phyloP scores from a whole-genome alignment of 2,329 filamentous ascomycete species.

The Amauroascus niger region DNA sequence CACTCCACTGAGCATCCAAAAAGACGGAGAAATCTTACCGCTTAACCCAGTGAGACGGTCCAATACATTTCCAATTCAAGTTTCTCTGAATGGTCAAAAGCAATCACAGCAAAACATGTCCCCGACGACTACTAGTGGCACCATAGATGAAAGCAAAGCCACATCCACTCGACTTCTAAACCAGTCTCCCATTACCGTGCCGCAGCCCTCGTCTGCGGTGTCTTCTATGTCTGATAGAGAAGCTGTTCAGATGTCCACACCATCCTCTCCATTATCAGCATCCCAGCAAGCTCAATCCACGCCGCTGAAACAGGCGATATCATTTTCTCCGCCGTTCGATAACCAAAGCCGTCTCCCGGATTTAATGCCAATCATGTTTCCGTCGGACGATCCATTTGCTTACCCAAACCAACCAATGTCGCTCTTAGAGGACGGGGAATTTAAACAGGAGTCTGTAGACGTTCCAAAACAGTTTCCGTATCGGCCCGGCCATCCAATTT shows the following conservation, averaged over 20 bases:
- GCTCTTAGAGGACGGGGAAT: conserved; percentile 36
- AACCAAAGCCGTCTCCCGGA: conserved; percentile 34
- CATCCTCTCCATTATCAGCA: conserved; percentile 11
- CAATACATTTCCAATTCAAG: conserved; percentile 34
- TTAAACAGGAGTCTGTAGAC: conserved; percentile 23
- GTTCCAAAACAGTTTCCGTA: conserved; percentile 12
- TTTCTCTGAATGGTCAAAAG: conserved; percentile 19
- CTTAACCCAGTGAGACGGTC: conserved; percentile 26
- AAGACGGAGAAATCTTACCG: conserved; percentile 14
- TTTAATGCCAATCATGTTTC: conserved; percentile 44
- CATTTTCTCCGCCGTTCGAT: conserved; percentile 29
- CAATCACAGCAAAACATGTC: conserved; percentile 18
- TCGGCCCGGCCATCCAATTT: conserved; percentile 7
- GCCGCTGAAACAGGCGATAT: conserved; percentile 14
- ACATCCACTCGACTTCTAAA: not conserved
- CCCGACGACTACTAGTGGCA: conserved; percentile 23
- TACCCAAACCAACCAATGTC: conserved; percentile 44
- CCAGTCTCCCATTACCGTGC: conserved; percentile 6
- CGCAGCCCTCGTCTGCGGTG: conserved; percentile 9
- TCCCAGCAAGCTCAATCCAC: conserved; percentile 13
- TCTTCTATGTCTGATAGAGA: conserved; percentile 11
- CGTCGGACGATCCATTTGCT: conserved; percentile 42
- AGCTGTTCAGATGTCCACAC: conserved; percentile 11
- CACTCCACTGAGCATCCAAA: conserved; percentile 18
- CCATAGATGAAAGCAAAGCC: conserved; percentile 25